Base-by-base conservation (phyloP, 1,284 basidiomycete genomes). In the Coniferiporia weirii region DNA sequence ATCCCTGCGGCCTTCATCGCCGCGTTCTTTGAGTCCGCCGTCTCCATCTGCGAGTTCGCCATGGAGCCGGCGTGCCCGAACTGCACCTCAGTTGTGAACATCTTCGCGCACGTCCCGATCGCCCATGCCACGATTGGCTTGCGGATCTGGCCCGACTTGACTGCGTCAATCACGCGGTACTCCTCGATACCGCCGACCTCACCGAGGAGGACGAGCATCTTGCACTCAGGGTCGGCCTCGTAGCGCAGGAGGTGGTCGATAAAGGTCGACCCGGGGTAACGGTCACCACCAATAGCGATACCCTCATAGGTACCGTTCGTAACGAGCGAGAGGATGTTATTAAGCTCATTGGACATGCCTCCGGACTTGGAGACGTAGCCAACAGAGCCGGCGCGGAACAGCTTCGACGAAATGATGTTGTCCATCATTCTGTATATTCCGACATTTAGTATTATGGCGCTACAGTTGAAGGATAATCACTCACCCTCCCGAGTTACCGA, bases 81-180 rank as follows among this genome's bases (percentile, higher is more conserved):
- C 77, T 99, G 96, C 50, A 99, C 96, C 76, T 98, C 96, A 59
- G 96, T 98, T 56, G 93, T 84, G 79, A 99, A 99, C 97, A 99
- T 99, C 87, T 98, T 98, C 72, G 96, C 96, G 75, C 97, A 99
- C 46, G 97, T 99, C 65, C 96, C 96, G 69, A 99, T 99, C 53
- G 97, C 94, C 97, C 96, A 99, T 32, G 96, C 96, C 65, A 99
- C 92, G 71, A 98, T 96, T 60, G 96, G 96, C 82, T 99, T 99
- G 77, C 85, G 96, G 82, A 99, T 98, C 69, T 80, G 79, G 60
- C 96, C 95, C 56, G 81, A 78, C 82, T 96, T 95, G 75, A 98
- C 96, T 55, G 96, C 96, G 52, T 98, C 93, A 72, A 98, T 98
- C 68, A 98, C 95, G 65, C 95, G 91, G 83, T 99, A 99, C 78